Evolutionary conservation across 768 basidiomycete genomes (phyloP), one percentile per base, ranked within the genome.

Genomic region (Termitomyces sp.): DNA sequence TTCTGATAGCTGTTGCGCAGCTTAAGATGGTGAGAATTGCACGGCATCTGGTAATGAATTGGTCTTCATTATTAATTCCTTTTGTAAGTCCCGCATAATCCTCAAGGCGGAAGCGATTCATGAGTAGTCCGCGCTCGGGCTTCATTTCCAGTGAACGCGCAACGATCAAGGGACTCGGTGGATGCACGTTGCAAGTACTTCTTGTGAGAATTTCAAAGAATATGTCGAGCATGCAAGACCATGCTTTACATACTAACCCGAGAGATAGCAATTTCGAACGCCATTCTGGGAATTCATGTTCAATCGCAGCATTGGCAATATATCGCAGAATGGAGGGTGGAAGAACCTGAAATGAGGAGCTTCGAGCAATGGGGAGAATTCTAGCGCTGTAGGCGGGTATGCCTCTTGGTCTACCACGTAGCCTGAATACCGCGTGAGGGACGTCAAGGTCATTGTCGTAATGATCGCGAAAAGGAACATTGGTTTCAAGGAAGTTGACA

Each of bases 141-240:
- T 47, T 59, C 27, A 51, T 23, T 41, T 56, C 49, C 35, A 59
- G 32, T 29, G 54, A 56, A 21, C 37, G 54, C 2, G 54, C 54
- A 35, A 59, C 51, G 23, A 27, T 17, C 2, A 45, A 27, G 8
- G 43, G 54, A 32, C 31, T 56, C 19, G 53, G 53, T 12, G 50
- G 42, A 46, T 59, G 42, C 12, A 25, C 40, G 11, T 43, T 32
- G 25, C 55, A 45, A 11, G 48, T 51, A 11, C 14, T 44, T 11
- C 48, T 44, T 32, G 55, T 56, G 14, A 59, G 40, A 19, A 51
- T 19, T 2, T 19, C 31, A 34, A 62, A 62, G 51, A 59, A 62
- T 14, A 51, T 37, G 40, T 62, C 61, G 23, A 62, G 50, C 17
- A 59, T 45, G 37, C 54, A 49, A 34, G 57, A 55, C 58, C 61